phyloP scores from a whole-genome alignment of 2,329 filamentous ascomycete genomes.

The Penicillium sp. region DNA sequence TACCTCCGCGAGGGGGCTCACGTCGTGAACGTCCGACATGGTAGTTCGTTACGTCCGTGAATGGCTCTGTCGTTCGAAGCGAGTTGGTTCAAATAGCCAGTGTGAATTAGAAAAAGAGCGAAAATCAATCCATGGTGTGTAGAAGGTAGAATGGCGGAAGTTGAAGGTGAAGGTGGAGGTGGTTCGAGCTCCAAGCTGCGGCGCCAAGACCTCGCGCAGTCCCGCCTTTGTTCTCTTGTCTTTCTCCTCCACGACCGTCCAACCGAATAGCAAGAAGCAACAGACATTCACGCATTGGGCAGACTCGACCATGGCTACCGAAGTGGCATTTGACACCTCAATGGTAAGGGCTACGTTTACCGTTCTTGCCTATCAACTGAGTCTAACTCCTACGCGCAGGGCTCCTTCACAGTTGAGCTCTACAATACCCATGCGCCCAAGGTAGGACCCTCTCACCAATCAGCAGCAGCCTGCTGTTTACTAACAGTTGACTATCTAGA shows the following conservation, averaged over 20 bases:
- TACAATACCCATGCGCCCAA: constrained; percentile 86
- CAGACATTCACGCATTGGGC: too few species aligned
- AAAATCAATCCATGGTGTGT: constrained; percentile 20
- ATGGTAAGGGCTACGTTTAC: constrained; percentile 63
- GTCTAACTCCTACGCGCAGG: constrained; percentile 58
- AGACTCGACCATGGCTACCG: constrained; percentile 67
- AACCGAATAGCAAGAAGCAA: background rate
- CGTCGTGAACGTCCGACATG: constrained; percentile 28
- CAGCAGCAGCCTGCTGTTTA: background rate
- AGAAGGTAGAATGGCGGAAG: background rate
- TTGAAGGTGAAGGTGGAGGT: constrained; percentile 6
- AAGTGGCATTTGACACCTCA: constrained; percentile 80
- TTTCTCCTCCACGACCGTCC: constrained; percentile 1
- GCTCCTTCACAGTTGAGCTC: constrained; percentile 83
- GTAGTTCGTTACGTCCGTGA: background rate
- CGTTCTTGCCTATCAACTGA: background rate
- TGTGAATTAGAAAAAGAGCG: background rate
- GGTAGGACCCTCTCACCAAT: constrained; percentile 35
- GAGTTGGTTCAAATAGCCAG: background rate
- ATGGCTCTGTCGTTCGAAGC: background rate
- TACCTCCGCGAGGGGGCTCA: constrained; percentile 43
- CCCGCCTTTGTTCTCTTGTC: constrained; percentile 9
- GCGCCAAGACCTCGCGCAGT: constrained; percentile 20
- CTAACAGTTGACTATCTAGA: constrained; percentile 50
- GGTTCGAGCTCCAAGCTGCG: constrained; percentile 6